Conservation (phyloP, 2,329 filamentous ascomycete species). For the Cladophialophora bantiana region DNA sequence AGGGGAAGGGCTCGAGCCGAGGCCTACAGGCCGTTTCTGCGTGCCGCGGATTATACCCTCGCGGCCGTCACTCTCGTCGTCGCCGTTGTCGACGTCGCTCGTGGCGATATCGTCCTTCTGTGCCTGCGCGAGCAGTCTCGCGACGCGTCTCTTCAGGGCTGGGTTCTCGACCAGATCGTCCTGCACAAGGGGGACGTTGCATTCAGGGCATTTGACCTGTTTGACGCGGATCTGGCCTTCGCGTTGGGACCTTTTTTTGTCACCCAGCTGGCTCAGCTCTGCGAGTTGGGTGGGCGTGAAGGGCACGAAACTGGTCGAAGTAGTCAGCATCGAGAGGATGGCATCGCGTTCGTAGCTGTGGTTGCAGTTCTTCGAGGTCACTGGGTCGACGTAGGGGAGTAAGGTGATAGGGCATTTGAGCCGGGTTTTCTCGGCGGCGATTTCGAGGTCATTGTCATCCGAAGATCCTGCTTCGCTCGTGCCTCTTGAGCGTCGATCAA, state of each 20-base stretch:
- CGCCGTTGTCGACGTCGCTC: constrained; percentile 33
- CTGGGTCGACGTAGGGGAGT: constrained; percentile 53
- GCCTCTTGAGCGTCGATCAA: not conserved
- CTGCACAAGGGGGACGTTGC: constrained; percentile 45
- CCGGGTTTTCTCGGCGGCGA: constrained; percentile 54
- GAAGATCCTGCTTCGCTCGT: not conserved
- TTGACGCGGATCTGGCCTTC: constrained; percentile 20
- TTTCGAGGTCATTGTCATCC: constrained; percentile 55
- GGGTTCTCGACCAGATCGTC: constrained; percentile 51
- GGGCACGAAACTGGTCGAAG: constrained; percentile 43
- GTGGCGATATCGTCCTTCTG: constrained; percentile 39
- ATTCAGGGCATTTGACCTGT: constrained; percentile 53
- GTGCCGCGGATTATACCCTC: constrained; percentile 34
- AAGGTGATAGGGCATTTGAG: constrained; percentile 59
- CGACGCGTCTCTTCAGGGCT: constrained; percentile 49
- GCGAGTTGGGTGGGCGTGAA: constrained; percentile 38
- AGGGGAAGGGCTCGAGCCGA: constrained; percentile 27
- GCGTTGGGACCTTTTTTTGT: constrained; percentile 6
- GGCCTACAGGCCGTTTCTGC: constrained; percentile 31
- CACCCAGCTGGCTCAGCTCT: constrained; percentile 20
- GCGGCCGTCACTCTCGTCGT: constrained; percentile 38
- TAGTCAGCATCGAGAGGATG: constrained; percentile 53
- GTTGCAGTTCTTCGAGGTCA: constrained; percentile 57
- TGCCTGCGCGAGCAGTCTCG: constrained; percentile 43
- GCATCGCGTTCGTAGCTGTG: constrained; percentile 58